Evolutionary conservation across 148 eudicot genomes (phyloP), one percentile per base, ranked within the genome.

Genomic region (Spergularia bocconei): DNA sequence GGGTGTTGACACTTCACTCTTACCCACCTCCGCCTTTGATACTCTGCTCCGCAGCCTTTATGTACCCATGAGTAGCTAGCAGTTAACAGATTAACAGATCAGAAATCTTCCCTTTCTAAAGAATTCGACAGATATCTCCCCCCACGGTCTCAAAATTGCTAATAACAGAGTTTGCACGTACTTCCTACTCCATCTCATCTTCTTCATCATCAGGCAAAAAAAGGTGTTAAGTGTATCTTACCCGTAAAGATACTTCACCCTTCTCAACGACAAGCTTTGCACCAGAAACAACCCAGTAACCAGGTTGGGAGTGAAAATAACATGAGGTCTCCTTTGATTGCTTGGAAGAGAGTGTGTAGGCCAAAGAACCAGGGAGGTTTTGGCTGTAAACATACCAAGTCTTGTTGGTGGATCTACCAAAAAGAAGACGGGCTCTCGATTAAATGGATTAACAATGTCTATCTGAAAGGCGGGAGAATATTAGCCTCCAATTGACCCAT

Each of bases 251-350:
- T 61, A 96, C 91, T 82, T 83, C 92, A 54, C 98, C 97, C 80
- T 91, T 90, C 79, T 96, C 99, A 47, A 96, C 97, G 20, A 87
- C 60, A 53, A 96, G 98, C 56, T 91, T 82, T 51, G 99, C 98
- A 58, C 99, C 99, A 16, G 99, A 92, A 53, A 89, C 93, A 33
- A 92, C 94, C 99, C 98, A 96, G 77, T 96, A 96, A 56, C 99
- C n/a, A n/a, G n/a, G n/a, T n/a, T n/a, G n/a, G n/a, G n/a, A n/a
- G n/a, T n/a, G n/a, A n/a, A n/a, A n/a, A n/a, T n/a, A n/a, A n/a
- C n/a, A n/a, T n/a, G n/a, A n/a, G n/a, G n/a, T n/a, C n/a, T n/a
- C n/a, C n/a, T n/a, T n/a, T n/a, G n/a, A n/a, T n/a, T n/a, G n/a
- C n/a, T n/a, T n/a, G n/a, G n/a, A n/a, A n/a, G n/a, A n/a, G n/a